Conservation (phyloP, 306 rosid genomes). For the Casuarina glauca region DNA sequence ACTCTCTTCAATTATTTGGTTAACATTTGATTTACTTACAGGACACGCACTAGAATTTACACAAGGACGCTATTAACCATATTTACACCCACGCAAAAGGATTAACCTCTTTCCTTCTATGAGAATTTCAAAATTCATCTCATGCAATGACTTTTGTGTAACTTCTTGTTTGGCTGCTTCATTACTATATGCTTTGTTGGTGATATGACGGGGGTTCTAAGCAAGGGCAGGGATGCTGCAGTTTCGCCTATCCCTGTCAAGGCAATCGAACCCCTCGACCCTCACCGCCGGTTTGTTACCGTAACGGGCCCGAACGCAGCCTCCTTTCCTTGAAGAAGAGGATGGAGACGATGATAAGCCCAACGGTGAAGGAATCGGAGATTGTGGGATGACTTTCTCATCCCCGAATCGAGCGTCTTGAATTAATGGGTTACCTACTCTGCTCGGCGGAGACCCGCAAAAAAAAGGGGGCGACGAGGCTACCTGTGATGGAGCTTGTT, state of each 20-base stretch:
- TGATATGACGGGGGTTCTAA: slow-evolving; percentile 29
- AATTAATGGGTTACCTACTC: slow-evolving; percentile 92
- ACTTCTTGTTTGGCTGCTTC: background rate
- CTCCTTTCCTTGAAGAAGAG: slow-evolving; percentile 65
- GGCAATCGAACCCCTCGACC: slow-evolving; percentile 91
- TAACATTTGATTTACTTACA: slow-evolving; percentile 31
- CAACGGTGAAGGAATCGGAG: slow-evolving; percentile 36
- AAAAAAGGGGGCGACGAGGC: slow-evolving; percentile 88
- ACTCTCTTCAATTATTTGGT: slow-evolving; percentile 32
- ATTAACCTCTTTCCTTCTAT: slow-evolving; percentile 20
- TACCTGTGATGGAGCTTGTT: slow-evolving; percentile 50
- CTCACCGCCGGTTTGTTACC: slow-evolving; percentile 82
- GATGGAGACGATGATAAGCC: slow-evolving; percentile 57
- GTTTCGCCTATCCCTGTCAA: slow-evolving; percentile 78
- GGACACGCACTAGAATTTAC: slow-evolving; percentile 38
- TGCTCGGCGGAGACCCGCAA: slow-evolving; percentile 96
- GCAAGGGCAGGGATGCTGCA: slow-evolving; percentile 91
- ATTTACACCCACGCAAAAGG: slow-evolving; percentile 51
- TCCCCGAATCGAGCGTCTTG: slow-evolving; percentile 90
- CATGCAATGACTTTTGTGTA: slow-evolving; percentile 31
- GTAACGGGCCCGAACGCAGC: slow-evolving; percentile 66
- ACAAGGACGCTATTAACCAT: slow-evolving; percentile 34
- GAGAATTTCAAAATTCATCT: slow-evolving; percentile 50
- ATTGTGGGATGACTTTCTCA: slow-evolving; percentile 48
- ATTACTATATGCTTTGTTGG: slow-evolving; percentile 30